phyloP scores from a whole-genome alignment of 2,329 filamentous ascomycete genomes.

The Epichloe brachyelytri region DNA sequence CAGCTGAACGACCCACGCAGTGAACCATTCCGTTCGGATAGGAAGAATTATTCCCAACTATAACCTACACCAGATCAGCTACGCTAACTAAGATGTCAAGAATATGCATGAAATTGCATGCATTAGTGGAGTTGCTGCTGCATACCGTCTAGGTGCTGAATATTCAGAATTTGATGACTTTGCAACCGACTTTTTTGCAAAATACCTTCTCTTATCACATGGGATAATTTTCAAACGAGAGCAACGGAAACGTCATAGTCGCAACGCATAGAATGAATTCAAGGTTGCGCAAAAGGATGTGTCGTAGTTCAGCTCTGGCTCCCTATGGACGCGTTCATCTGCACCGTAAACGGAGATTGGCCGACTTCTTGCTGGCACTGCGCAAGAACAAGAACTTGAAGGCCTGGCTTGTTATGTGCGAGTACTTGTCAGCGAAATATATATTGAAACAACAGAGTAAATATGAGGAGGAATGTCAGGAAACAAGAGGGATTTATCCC shows the following conservation, averaged over 20 bases:
- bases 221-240: slow-evolving; percentile 25
- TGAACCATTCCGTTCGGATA: too few relatives aligned
- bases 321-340: background rate
- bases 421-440: too few relatives aligned
- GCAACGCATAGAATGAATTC: background rate
- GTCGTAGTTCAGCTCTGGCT: background rate
- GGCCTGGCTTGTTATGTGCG: too few relatives aligned
- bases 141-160: slow-evolving; percentile 52
- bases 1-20: background rate
- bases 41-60: background rate
- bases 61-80: background rate
- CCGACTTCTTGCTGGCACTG: too few relatives aligned
- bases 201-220: slow-evolving; percentile 33
- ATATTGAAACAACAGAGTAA: too few relatives aligned
- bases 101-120: slow-evolving; percentile 60
- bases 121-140: slow-evolving; percentile 58
- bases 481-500: background rate
- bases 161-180: slow-evolving; percentile 48
- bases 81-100: slow-evolving; percentile 16
- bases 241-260: slow-evolving; percentile 16
- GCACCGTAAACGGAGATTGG: background rate
- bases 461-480: too few relatives aligned
- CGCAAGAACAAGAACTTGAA: too few relatives aligned
- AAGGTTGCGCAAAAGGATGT: background rate
- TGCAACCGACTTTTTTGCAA: slow-evolving; percentile 33